Evolutionary conservation across 2,329 filamentous ascomycete genomes (phyloP), one percentile per base, ranked within the genome.

Genomic region (Aspergillus tamarii): DNA sequence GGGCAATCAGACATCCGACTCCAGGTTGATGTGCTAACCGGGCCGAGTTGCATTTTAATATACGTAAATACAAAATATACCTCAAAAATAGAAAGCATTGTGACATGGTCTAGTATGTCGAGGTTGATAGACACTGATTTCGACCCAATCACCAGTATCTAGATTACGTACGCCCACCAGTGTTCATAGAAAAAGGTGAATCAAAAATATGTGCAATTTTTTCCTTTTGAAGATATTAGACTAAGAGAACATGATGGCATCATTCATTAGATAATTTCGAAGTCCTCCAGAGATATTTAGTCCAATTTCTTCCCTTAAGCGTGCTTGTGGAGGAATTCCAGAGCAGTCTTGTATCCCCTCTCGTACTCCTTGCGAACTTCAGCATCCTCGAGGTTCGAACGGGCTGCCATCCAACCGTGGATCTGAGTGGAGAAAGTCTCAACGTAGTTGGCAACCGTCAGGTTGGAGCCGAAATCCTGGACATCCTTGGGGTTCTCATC

Each of bases 401-500:
- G 68, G 12, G 80, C 80, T n/a, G 78, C 79, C 81, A 83, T 82
- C 73, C 78, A 82, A 36, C 81, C 81, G 67, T 83, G 81, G 41
- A 81, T 76, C 69, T 81, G 78, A 26, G 74, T 75, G 10, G 74
- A 57, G 66, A 79, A 83, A 28, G 78, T 82, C 72, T 82, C 80
- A 2, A 83, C 74, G 57, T 80, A 72, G 56, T 82, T 78, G 21
- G 76, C 71, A 1, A 75, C 74, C 60, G 74, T 72, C 66, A 83
- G 63, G 41, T 76, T 78, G 11, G 73, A 72, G 52, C 77, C 73
- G 64, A 80, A 83, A 6, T 73, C 73, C 46, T 74, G 69, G 12
- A 82, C 77, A 21, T 76, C 86, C 0, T 82, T 80, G 67, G 83
- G 82, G 41, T 80, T 74, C 78, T 89, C 87, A 55, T 88, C 87